A percentile compares a stretch with the other conserved stretches of the same genome.
Evolutionary conservation across 2,329 filamentous ascomycete species (phyloP).

Genomic region (Chaetothyriales sp.): DNA sequence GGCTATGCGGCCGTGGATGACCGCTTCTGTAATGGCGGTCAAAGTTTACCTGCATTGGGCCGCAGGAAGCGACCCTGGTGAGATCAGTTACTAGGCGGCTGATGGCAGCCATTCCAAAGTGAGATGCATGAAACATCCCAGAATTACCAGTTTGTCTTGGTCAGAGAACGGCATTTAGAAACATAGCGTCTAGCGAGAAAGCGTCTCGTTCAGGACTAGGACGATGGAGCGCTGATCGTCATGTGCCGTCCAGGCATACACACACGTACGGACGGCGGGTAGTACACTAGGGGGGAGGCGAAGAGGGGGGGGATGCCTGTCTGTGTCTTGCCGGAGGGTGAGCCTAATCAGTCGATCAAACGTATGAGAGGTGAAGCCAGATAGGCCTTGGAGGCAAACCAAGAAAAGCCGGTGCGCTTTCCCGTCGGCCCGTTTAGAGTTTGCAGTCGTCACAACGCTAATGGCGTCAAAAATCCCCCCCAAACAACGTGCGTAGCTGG

Average conservation of each 20-base stretch:
- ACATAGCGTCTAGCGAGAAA: background rate
- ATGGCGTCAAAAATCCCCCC: background rate
- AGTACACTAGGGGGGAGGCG: too few species aligned
- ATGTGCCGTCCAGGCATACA: background rate
- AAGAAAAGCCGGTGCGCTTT: background rate
- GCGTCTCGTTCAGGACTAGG: background rate
- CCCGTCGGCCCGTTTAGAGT: background rate
- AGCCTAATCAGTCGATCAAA: background rate
- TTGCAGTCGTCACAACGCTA: background rate
- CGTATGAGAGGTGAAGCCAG: background rate
- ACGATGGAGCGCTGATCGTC: background rate
- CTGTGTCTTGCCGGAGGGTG: background rate
- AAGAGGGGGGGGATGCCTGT: background rate
- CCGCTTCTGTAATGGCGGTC: background rate
- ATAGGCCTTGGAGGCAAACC: background rate
- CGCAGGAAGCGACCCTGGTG: background rate
- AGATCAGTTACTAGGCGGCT: background rate
- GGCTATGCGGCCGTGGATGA: background rate
- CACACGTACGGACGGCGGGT: too few species aligned
- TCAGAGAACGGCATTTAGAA: background rate
- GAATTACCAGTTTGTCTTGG: background rate
- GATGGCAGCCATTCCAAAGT: background rate
- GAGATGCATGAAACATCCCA: background rate
- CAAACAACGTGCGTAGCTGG: background rate
- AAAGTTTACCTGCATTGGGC: background rate